Base-by-base conservation (phyloP, 352 stramenopile genomes). In the Phytophthora megakarya region DNA sequence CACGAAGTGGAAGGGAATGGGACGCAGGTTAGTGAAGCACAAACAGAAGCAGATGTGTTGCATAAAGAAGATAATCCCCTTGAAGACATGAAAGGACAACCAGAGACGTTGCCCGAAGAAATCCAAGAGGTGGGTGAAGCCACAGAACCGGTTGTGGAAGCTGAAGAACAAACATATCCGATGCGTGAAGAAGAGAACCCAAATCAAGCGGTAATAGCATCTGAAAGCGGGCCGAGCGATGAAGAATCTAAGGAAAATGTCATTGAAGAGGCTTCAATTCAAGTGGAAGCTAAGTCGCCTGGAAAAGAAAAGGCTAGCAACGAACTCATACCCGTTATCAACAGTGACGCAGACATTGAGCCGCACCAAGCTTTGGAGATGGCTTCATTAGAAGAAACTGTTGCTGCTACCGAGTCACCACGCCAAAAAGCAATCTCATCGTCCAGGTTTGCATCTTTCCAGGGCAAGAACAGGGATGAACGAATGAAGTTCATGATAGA, bases 401-500 rank as follows among this genome's bases (percentile, higher is more conserved):
- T 67, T n/a, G 47, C 48, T 19, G 42, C 44, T 19, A 5, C 26
- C 1, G 54, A 60, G 16, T 42, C 48, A 7, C 25, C 47, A 15
- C n/a, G 39, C 16, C 39, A 46, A 1, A 67, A 60, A n/a, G 26
- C 32, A 18, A 4, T 30, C 7, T 39, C 30, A 16, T 40, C 57
- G 12, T 21, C 55, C 33, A 46, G 43, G 55, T 18, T 40, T 5
- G 26, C 33, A n/a, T 71, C 61, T 3, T 66, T 61, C 32, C 33
- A 61, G 16, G 48, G 35, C 0, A 64, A 43, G 53, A 67, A 55
- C 7, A 43, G 61, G 26, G 39, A 58, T 18, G 51, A 70, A 47
- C 39, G 66, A 4, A 10, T 73, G 3, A 37, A 70, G 16, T 32
- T 53, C n/a, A 78, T 78, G 70, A 22, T 61, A 1, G 53, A 26